Evolutionary conservation across 192 early-diverging fungal genomes (phyloP).

Genomic region (Allomyces macrogynus): DNA sequence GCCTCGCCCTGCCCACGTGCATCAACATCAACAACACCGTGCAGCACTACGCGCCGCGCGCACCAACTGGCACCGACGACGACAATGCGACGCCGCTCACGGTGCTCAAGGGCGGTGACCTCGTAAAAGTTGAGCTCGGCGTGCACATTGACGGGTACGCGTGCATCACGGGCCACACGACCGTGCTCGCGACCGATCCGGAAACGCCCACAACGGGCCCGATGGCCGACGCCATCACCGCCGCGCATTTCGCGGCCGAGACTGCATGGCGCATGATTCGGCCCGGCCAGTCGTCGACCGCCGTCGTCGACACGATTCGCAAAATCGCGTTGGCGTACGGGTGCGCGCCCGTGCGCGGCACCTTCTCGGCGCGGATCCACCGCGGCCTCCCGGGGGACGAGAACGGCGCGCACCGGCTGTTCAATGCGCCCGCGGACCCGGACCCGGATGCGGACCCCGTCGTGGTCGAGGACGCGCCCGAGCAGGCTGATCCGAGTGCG

Average conservation of each 20-base stretch:
- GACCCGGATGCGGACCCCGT: too few species aligned
- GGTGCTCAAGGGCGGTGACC: slow-evolving; percentile 47
- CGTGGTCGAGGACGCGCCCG: too few species aligned
- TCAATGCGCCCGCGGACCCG: slow-evolving; percentile 39
- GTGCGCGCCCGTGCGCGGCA: slow-evolving; percentile 45
- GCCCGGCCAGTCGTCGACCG: slow-evolving; percentile 43
- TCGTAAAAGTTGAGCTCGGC: slow-evolving; percentile 80
- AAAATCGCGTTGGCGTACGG: slow-evolving; percentile 36
- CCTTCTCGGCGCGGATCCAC: slow-evolving; percentile 48
- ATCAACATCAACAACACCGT: slow-evolving; percentile 59
- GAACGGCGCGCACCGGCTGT: slow-evolving; percentile 6
- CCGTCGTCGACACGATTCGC: slow-evolving; percentile 34
- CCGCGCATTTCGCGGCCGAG: slow-evolving; percentile 65
- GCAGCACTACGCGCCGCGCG: slow-evolving; percentile 20
- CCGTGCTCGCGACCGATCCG: slow-evolving; percentile 40
- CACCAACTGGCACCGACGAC: too few species aligned
- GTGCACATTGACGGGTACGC: slow-evolving; percentile 86
- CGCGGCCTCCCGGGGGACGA: slow-evolving; percentile 7
- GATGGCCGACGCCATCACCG: slow-evolving; percentile 51
- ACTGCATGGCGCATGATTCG: slow-evolving; percentile 56
- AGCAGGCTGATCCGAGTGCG: slow-evolving; percentile 5
- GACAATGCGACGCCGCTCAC: too few species aligned
- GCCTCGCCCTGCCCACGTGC: slow-evolving; percentile 68
- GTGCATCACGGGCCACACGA: slow-evolving; percentile 57
- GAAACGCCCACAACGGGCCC: slow-evolving; percentile 26